Percentiles rank a stretch among this genome's conserved stretches.
phyloP scores from a whole-genome alignment of 176 grass and related monocot species.

The Oryza nivara region DNA sequence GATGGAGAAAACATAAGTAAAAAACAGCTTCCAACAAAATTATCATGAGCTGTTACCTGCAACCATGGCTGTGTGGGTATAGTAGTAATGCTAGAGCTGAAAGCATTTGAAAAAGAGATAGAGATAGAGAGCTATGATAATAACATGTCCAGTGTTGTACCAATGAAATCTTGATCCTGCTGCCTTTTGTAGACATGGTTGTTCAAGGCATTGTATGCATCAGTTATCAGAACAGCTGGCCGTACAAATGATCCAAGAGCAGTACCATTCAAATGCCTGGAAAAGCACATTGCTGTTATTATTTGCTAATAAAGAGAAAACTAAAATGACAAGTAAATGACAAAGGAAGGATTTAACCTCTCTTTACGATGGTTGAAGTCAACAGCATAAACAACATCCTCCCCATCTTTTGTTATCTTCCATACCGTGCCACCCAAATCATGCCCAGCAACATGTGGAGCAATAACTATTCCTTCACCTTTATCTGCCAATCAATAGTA shows the following conservation, averaged over 20 bases:
- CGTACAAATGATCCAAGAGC: conserved; percentile 82
- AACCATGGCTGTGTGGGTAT: not conserved
- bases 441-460: conserved; percentile 91
- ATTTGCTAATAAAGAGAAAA: conserved; percentile 1
- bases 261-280: conserved; percentile 95
- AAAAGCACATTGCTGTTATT: conserved; percentile 33
- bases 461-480: conserved; percentile 98
- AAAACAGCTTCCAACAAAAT: not conserved
- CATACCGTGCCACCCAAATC: conserved; percentile 91
- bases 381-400: conserved; percentile 87
- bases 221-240: conserved; percentile 98
- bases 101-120: conserved; percentile 4
- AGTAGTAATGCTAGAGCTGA: not conserved
- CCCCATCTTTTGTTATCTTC: conserved; percentile 99
- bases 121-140: conserved; percentile 3
- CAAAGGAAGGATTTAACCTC: conserved; percentile 43
- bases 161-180: conserved; percentile 89
- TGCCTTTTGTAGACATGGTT: conserved; percentile 91
- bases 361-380: conserved; percentile 98
- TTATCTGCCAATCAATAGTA: conserved; percentile 59
- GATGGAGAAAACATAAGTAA: not conserved
- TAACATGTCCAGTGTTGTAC: conserved; percentile 45
- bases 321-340: conserved; percentile 29
- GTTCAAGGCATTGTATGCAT: conserved; percentile 92
- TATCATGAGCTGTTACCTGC: not conserved